Base-by-base conservation (phyloP, 2,329 filamentous ascomycete genomes). In the Beauveria scarabaeidicola region DNA sequence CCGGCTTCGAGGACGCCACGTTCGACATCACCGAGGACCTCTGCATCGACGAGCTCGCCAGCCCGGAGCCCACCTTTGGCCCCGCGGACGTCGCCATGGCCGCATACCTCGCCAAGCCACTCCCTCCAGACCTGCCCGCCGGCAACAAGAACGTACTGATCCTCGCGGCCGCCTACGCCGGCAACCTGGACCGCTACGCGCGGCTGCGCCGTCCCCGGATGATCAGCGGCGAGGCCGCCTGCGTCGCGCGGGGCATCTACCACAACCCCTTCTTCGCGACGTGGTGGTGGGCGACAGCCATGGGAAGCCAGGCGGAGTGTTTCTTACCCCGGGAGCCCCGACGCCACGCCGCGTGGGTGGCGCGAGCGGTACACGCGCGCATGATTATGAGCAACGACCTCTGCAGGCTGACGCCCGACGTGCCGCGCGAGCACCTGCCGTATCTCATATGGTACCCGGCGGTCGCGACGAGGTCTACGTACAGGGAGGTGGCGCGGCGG, bases 91-190 rank as follows among this genome's bases (percentile, higher is more conserved):
- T 52, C 58, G 62, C 40, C 61, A 40, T 21, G 8, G 3, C 40
- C 58, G 10, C 64, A 72, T 61, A 41, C 27, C 7, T 56, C 19
- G 19, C 10, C 3, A 21, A 17, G 11, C 72, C 72, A 11, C 64
- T 77, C 1, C 74, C 73, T 1, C 23, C 32, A 1, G 69, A 76
- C 57, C 66, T 76, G 9, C 74, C 74, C 2, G 61, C 65, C 0
- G 61, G 69, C 5, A 66, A 74, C 50, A 77, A 77, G 53, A 69
- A 75, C 52, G 25, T 72, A 2, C 64, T 76, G 7, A 73, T 76
- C 29, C 57, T 67, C 11, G 67, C 69, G 55, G 73, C 74, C 0
- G 73, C 73, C 1, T 75, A 70, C 32, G 56, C 67, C 5, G 74
- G 74, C 6, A 66, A 77, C 40, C 61, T 77, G 9, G 74, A 77